These are phyloP conservation scores for Cytospora chrysosperma DNA, from an alignment of 2,329 filamentous ascomycete genomes.

Conservation along the genomic window DNA sequence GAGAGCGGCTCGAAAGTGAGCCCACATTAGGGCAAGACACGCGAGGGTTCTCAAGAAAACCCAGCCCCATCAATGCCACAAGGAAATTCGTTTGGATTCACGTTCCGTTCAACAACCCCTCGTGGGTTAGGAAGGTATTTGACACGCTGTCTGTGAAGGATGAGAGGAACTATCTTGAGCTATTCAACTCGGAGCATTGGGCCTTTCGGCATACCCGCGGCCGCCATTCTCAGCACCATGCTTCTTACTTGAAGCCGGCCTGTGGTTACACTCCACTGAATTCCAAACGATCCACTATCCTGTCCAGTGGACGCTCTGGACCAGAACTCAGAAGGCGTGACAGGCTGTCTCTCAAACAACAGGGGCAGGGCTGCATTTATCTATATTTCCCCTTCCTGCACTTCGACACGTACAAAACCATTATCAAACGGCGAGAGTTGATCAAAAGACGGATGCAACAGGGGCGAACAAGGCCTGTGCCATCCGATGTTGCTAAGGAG, in stretches of 20 bases:
- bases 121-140: constrained; percentile 52
- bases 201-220: constrained; percentile 47
- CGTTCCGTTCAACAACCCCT: constrained; percentile 51
- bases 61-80: constrained; percentile 27
- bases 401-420: constrained; percentile 57
- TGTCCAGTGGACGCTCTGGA: not conserved
- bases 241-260: constrained; percentile 48
- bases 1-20: not conserved
- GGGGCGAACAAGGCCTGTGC: constrained; percentile 52
- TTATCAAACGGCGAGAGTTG: constrained; percentile 52
- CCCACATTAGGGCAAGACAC: not conserved
- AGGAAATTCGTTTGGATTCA: constrained; percentile 55
- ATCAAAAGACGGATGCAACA: constrained; percentile 50
- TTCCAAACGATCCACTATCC: not conserved
- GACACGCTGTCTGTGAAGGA: constrained; percentile 40
- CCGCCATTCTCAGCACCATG: constrained; percentile 49
- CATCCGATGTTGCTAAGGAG: constrained; percentile 47
- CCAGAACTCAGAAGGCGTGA: not conserved
- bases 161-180: constrained; percentile 36
- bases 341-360: not conserved
- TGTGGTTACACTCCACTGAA: constrained; percentile 42
- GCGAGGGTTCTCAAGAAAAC: not conserved
- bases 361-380: constrained; percentile 32
- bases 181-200: constrained; percentile 51
- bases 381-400: constrained; percentile 54